A percentile compares a stretch with the other conserved stretches of the same genome.
Conservation (phyloP, 495 filamentous ascomycete species). For the Hypomontagnella submonticulosa region DNA sequence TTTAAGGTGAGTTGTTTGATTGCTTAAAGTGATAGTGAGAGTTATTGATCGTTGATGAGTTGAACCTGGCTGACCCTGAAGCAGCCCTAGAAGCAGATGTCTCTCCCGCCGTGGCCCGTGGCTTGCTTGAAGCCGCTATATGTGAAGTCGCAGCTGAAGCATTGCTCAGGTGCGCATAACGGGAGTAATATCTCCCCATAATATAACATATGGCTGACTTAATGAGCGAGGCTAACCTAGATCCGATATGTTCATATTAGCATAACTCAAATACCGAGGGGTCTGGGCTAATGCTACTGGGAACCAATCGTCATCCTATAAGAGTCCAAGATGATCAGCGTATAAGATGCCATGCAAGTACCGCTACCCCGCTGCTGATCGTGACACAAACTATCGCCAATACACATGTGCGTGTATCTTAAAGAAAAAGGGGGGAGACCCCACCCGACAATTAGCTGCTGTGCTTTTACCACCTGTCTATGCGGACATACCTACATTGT, state of each 20-base stretch:
- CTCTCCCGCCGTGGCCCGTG: constrained; percentile 20
- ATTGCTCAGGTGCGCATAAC: neutral
- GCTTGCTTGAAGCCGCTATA: constrained; percentile 24
- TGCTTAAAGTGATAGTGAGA: neutral
- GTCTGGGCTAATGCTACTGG: too few relatives aligned
- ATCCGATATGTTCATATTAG: too few relatives aligned
- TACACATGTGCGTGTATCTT: too few relatives aligned
- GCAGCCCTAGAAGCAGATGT: constrained; percentile 31
- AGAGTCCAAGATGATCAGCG: constrained; percentile 2
- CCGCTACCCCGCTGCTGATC: constrained; percentile 21
- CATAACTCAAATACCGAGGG: too few relatives aligned
- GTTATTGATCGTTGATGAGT: constrained; percentile 30
- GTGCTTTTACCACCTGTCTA: too few relatives aligned
- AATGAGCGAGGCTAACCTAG: too few relatives aligned
- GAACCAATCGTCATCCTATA: neutral
- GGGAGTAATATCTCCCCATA: neutral
- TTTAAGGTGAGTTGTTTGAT: constrained; percentile 37
- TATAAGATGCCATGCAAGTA: constrained; percentile 9
- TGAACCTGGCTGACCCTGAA: constrained; percentile 32
- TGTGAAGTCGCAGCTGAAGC: constrained; percentile 23
- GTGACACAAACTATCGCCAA: constrained; percentile 4
- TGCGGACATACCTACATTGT: neutral
- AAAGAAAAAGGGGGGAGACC: neutral
- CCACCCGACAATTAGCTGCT: neutral
- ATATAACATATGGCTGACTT: too few relatives aligned